Evolutionary conservation across 208 protist genomes (phyloP), one percentile per base, ranked within the genome.

Genomic region (Eutreptiella sp.): DNA sequence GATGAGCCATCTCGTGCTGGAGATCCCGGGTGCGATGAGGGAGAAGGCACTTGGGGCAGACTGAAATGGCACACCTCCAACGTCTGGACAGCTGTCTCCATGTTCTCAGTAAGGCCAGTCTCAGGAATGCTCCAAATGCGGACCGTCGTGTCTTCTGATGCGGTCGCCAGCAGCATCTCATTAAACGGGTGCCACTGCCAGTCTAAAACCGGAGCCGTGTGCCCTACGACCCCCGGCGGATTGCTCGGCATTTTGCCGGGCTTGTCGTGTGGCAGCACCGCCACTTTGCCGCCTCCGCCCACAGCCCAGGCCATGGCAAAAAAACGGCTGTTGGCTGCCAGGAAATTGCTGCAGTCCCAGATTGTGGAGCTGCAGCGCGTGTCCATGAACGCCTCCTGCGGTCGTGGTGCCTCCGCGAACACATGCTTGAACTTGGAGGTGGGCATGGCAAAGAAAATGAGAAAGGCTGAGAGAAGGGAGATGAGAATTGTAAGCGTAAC

Each of bases 151-250:
- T 92, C 84, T 43, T 85, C 79, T 47, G 75, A 80, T 36, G 74
- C 81, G 0, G 83, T 87, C 24, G 82, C 83, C 0, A 92, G 61
- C 28, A 79, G 60, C n/a, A 68, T 57, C 14, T 33, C 28, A 41
- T 88, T 66, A 54, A 89, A 89, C 19, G 81, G 84, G 48, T 86
- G 68, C 32, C 87, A 92, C 4, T 67, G 69, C 19, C 78, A 55
- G 45, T 88, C 81, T 41, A 88, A 84, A 27, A 88, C 66, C 3
- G 70, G 48, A 21, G 79, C 80, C 9, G 61, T 57, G 43, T 92
- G 83, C 0, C 80, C 86, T 23, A 69, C 50, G 4, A 88, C 14
- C 36, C 82, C 45, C 11, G 79, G 77, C 21, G 68, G 71, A 27
- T 66, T 77, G 2, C 60, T 34, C 0, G 71, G 39, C 21, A 81